Conservation (phyloP, 257 asterid species). For the Solanum pennellii region DNA sequence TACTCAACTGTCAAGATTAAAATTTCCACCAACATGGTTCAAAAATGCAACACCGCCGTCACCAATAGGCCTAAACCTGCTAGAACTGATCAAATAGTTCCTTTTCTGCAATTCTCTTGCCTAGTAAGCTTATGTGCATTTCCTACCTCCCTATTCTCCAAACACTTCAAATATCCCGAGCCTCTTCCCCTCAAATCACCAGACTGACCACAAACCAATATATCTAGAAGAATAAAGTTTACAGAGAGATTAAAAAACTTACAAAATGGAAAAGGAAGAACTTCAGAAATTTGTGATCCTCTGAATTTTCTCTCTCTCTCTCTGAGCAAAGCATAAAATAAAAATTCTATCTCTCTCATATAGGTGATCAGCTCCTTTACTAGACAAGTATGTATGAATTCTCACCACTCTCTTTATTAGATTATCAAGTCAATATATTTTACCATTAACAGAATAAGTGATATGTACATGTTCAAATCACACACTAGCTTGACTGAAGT, state of each 20-base stretch:
- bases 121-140: slow-evolving; percentile 30
- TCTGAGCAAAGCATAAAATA: background rate
- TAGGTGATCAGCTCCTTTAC: background rate
- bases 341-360: background rate
- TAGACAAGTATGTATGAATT: background rate
- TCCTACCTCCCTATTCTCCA: slow-evolving; percentile 36
- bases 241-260: background rate
- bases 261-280: background rate
- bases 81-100: slow-evolving; percentile 30
- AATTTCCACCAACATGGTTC: slow-evolving; percentile 39
- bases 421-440: background rate
- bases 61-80: slow-evolving; percentile 71
- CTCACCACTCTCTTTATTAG: background rate
- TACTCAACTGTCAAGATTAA: slow-evolving; percentile 26
- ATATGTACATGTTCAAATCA: background rate
- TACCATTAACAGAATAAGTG: background rate
- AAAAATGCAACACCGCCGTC: slow-evolving; percentile 74
- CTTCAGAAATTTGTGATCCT: background rate
- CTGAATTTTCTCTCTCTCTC: background rate
- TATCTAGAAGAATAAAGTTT: background rate
- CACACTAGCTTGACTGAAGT: background rate
- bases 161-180: slow-evolving; percentile 8
- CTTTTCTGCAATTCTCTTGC: slow-evolving; percentile 80
- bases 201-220: slow-evolving; percentile 1
- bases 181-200: slow-evolving; percentile 29